Base-by-base conservation (phyloP, 2,329 filamentous ascomycete genomes). In the Tothia fuscella region DNA sequence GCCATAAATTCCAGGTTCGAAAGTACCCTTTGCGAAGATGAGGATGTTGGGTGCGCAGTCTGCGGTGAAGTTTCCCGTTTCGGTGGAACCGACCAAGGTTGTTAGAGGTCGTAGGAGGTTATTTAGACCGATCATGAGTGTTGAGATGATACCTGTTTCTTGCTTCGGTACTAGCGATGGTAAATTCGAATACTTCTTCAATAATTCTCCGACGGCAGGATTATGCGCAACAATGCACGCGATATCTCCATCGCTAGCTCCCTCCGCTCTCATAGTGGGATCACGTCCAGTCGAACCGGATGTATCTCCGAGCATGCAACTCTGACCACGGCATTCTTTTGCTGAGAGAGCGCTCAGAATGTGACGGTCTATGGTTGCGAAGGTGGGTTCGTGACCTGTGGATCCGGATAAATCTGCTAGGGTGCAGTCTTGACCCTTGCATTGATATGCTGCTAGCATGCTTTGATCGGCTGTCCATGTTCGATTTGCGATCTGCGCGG, bases 1-100 rank as follows among this genome's bases (percentile, higher is more conserved):
- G 16, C 39, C 39, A 21, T 26, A 41, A 7, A 7, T 7, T 14
- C 34, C 33, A 6, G 33, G 31, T 32, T 42, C 39, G 10, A 21
- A 9, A 6, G 39, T 42, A n/a, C 39, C 39, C 39, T 26, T 41
- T 9, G 39, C 33, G 19, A 35, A 42, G 30, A 42, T 41, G 9
- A 42, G 20, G 19, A 41, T 42, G 20, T 42, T 38, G 13, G 7
- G 7, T 20, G 16, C 21, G 17, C 35, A 38, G 6, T 6, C 10
- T 19, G 13, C 35, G 21, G 22, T 38, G 17, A 22, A 38, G 7
- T 25, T 29, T 10, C 35, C 35, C 19, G 7, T 34, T 13, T 34
- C 13, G 9, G 17, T 13, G 17, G 9, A 9, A 9, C 31, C 31
- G 9, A n/a, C n/a, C 26, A 9, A 9, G 9, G 26, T n/a, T 19